phyloP scores from a whole-genome alignment of 176 grass and related monocot species.

The Eleusine coracana region DNA sequence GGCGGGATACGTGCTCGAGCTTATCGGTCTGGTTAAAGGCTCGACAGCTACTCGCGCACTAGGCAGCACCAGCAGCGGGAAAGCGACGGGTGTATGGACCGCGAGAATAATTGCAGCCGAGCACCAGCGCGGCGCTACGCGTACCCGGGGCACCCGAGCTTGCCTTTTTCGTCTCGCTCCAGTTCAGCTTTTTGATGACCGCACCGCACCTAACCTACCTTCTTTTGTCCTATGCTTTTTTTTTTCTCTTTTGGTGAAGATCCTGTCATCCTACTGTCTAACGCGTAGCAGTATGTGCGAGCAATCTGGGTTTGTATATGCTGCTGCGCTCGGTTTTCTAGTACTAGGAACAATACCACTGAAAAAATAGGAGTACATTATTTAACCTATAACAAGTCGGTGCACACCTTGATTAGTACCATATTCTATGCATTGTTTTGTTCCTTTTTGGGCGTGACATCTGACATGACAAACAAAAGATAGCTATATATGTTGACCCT shows the following conservation, averaged over 20 bases:
- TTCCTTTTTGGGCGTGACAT: too few species aligned
- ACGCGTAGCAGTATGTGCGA: too few species aligned
- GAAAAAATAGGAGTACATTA: neutral
- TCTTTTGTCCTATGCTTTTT: neutral
- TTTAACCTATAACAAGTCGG: too few species aligned
- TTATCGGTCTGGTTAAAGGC: constrained; percentile 40
- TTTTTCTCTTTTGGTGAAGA: neutral
- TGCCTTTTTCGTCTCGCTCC: neutral
- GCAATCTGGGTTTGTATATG: neutral
- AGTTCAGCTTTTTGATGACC: neutral
- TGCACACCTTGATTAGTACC: too few species aligned
- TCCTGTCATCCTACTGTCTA: neutral
- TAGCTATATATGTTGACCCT: too few species aligned
- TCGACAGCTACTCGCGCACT: constrained; percentile 52
- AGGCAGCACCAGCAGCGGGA: constrained; percentile 31
- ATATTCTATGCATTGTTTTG: too few species aligned
- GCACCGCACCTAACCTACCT: neutral
- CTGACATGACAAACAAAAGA: too few species aligned
- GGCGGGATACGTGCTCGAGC: neutral
- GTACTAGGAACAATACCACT: neutral
- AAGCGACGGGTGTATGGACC: constrained; percentile 50
- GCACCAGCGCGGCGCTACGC: neutral
- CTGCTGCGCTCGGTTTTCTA: neutral
- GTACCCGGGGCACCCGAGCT: neutral
- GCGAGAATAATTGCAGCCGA: constrained; percentile 36